Evolutionary conservation across 2,329 filamentous ascomycete species (phyloP).

Genomic region (Hypocrella siamensis): DNA sequence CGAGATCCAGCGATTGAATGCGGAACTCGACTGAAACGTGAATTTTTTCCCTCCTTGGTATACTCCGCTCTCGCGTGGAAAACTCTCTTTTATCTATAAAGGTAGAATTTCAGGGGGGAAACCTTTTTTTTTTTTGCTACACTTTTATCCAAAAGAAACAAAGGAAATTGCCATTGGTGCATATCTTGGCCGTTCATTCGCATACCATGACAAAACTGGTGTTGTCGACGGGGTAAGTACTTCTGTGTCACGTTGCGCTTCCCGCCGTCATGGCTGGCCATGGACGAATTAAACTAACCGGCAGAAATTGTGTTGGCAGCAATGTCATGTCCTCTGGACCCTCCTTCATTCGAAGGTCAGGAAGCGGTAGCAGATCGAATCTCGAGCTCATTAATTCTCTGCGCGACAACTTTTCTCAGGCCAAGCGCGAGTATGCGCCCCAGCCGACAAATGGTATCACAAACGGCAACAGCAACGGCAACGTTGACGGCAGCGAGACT

Average conservation of each 20-base stretch:
- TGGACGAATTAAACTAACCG: no score
- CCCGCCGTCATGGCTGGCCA: no score
- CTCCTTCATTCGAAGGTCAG: constrained; percentile 67
- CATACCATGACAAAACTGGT: constrained; percentile 57
- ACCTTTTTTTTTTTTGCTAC: no score
- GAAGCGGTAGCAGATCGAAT: constrained; percentile 64
- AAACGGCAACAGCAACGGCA: constrained; percentile 9
- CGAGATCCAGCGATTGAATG: no score
- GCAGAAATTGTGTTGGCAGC: no score
- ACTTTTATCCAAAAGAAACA: background rate
- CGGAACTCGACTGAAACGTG: no score
- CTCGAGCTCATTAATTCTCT: constrained; percentile 83
- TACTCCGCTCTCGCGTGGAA: background rate
- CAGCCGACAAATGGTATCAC: constrained; percentile 14
- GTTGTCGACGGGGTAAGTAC: constrained; percentile 69
- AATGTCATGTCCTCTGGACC: constrained; percentile 79
- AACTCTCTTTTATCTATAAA: background rate
- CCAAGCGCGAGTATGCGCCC: constrained; percentile 45
- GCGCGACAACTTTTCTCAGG: constrained; percentile 64
- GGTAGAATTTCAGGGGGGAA: no score
- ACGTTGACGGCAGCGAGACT: constrained; percentile 18
- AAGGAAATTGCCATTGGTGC: background rate
- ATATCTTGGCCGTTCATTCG: background rate
- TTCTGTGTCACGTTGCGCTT: constrained; percentile 4
- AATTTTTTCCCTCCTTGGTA: background rate